Percentiles rank a stretch among this genome's conserved stretches.
phyloP scores from a whole-genome alignment of 129 eudicot species.

The Escallonia herrerae region DNA sequence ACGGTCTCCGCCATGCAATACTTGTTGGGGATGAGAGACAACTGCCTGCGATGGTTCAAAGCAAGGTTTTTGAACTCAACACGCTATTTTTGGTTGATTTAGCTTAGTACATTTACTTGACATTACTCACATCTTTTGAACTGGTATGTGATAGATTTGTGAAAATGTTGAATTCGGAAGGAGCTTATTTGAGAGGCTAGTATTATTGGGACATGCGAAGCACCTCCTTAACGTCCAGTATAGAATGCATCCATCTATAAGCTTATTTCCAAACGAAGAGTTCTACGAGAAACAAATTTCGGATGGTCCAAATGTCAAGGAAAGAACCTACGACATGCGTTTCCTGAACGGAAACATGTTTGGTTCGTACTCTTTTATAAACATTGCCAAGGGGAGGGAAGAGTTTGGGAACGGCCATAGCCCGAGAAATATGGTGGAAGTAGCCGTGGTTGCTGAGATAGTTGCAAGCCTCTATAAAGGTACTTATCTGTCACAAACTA shows the following conservation, averaged over 20 bases:
- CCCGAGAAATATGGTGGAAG: constrained; percentile 43
- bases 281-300: constrained; percentile 43
- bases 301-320: constrained; percentile 48
- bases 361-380: constrained; percentile 54
- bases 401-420: constrained; percentile 31
- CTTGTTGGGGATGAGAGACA: constrained; percentile 79
- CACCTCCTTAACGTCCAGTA: constrained; percentile 74
- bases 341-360: constrained; percentile 35
- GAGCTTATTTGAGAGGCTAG: constrained; percentile 67
- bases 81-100: not conserved
- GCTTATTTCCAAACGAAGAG: constrained; percentile 55
- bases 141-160: constrained; percentile 25
- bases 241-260: constrained; percentile 86
- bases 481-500: constrained; percentile 8
- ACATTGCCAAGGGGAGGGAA: constrained; percentile 36
- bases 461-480: constrained; percentile 40
- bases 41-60: constrained; percentile 74
- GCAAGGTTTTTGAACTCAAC: constrained; percentile 45
- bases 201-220: constrained; percentile 48
- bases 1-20: constrained; percentile 49
- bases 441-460: constrained; percentile 30
- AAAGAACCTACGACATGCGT: constrained; percentile 11
- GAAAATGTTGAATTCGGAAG: constrained; percentile 60
- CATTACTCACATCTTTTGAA: not conserved
- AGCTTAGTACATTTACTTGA: too few relatives aligned